These are phyloP conservation scores for Volvariella surrecta DNA, from an alignment of 1,284 basidiomycete genomes.

Conservation along the genomic window DNA sequence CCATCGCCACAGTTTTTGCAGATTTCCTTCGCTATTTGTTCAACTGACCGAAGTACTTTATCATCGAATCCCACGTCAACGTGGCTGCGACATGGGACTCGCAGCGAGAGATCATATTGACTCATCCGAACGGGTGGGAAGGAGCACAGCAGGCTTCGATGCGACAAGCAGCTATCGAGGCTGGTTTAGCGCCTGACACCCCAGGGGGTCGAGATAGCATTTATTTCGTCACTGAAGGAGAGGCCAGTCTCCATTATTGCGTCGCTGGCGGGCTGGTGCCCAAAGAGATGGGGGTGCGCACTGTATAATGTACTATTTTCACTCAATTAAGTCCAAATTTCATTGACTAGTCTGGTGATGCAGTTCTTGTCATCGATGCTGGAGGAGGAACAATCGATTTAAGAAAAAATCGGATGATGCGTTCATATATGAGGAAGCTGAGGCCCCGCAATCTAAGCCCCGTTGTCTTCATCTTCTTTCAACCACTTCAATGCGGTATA, in stretches of 20 bases:
- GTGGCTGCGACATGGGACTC: neutral
- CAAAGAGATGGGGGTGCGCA: conserved; percentile 11
- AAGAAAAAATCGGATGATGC: conserved; percentile 14
- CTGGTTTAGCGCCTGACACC: conserved; percentile 15
- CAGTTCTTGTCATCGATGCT: neutral
- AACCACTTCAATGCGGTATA: no score
- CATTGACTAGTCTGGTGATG: no score
- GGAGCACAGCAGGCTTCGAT: conserved; percentile 19
- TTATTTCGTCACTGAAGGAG: conserved; percentile 33
- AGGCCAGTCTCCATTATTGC: conserved; percentile 33
- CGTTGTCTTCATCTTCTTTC: neutral
- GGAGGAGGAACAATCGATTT: conserved; percentile 20
- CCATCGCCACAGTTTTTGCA: neutral
- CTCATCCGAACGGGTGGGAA: conserved; percentile 23
- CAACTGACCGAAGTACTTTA: neutral
- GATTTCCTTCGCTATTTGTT: neutral
- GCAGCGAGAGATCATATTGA: conserved; percentile 11
- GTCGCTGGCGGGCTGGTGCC: conserved; percentile 22
- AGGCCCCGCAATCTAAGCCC: conserved; percentile 21
- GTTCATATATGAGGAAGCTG: conserved; percentile 20
- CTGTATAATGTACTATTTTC: no score
- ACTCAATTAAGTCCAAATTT: no score
- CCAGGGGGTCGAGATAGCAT: conserved; percentile 19
- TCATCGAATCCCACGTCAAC: neutral
- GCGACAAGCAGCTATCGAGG: conserved; percentile 17